Conservation (phyloP, 441 rosid genomes). For the Sinapis alba region DNA sequence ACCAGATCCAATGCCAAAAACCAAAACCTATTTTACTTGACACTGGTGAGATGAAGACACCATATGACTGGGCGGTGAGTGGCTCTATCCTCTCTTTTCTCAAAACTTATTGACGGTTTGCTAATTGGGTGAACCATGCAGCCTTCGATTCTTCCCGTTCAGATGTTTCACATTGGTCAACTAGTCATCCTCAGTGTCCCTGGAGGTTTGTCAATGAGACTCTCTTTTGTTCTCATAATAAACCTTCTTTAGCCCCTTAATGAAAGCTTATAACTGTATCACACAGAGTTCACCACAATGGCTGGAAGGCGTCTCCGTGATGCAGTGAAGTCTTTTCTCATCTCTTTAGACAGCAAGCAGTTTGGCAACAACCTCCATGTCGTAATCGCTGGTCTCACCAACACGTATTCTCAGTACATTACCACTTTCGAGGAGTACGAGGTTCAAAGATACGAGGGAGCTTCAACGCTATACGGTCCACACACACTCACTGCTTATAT, state of each 20-base stretch:
- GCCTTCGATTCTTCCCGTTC: constrained; percentile 70
- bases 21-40: constrained; percentile 83
- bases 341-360: constrained; percentile 40
- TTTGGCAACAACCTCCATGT: constrained; percentile 48
- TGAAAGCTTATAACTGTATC: not conserved
- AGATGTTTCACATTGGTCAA: constrained; percentile 60
- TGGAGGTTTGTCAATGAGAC: constrained; percentile 49
- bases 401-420: constrained; percentile 74
- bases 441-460: constrained; percentile 83
- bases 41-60: constrained; percentile 78
- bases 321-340: constrained; percentile 53
- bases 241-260: not conserved
- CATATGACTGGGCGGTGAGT: constrained; percentile 82
- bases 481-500: constrained; percentile 67
- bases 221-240: not conserved
- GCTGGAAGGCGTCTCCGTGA: constrained; percentile 78
- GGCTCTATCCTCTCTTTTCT: constrained; percentile 7
- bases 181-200: constrained; percentile 64
- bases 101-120: not conserved
- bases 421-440: constrained; percentile 69
- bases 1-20: constrained; percentile 59
- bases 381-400: constrained; percentile 73
- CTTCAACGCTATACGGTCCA: constrained; percentile 71
- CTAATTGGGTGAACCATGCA: constrained; percentile 33
- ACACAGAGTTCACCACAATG: constrained; percentile 74